phyloP scores from a whole-genome alignment of 2,329 filamentous ascomycete species.

The Nannizzia gypsea region DNA sequence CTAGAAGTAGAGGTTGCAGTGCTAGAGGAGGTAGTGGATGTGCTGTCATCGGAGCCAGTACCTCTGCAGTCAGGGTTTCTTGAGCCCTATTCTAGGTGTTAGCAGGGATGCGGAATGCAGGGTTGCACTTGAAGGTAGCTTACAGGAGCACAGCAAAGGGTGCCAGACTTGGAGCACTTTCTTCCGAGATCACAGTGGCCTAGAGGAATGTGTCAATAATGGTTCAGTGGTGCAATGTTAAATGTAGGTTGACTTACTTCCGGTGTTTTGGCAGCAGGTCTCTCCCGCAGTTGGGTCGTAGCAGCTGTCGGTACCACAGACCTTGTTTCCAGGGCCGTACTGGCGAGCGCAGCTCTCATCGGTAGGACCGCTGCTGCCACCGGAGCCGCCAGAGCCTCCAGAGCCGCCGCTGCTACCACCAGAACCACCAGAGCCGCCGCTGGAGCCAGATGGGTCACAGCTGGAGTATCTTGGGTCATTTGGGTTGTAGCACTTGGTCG shows the following conservation, averaged over 20 bases:
- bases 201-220: background rate
- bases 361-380: background rate
- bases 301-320: background rate
- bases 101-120: background rate
- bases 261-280: background rate
- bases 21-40: background rate
- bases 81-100: background rate
- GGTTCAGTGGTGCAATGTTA: background rate
- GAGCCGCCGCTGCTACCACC: background rate
- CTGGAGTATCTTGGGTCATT: background rate
- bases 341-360: background rate
- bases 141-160: constrained; percentile 3
- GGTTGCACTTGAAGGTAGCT: background rate
- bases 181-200: background rate
- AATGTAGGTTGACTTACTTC: background rate
- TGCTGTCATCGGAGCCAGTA: background rate
- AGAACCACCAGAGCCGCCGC: background rate
- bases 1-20: background rate
- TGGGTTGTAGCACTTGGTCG: constrained; percentile 3
- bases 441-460: too few species aligned
- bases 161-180: background rate
- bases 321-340: constrained; percentile 1
- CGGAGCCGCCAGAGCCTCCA: background rate
- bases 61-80: constrained; percentile 1
- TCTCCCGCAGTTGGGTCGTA: constrained; percentile 1